A percentile compares a stretch with the other conserved stretches of the same genome.
Evolutionary conservation across 2,329 filamentous ascomycete genomes (phyloP).

Genomic region (Pseudogymnoascus sp.): DNA sequence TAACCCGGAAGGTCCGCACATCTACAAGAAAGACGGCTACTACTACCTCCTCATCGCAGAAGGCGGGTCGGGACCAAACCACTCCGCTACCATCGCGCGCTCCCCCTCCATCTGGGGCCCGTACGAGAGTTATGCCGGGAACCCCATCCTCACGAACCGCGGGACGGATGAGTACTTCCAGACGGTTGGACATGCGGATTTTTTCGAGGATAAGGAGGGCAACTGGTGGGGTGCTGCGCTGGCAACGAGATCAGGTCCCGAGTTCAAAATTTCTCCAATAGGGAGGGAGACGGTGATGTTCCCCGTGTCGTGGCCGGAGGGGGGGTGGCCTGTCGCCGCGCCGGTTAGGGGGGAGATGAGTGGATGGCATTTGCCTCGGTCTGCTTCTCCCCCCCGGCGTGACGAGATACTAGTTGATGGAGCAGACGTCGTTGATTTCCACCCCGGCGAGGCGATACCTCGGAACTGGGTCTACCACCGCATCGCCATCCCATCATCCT

Average conservation of each 20-base stretch:
- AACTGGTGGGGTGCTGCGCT: conserved; percentile 12
- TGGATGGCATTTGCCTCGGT: not conserved
- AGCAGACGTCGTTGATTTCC: not conserved
- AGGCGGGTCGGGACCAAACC: conserved; percentile 42
- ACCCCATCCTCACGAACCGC: conserved; percentile 38
- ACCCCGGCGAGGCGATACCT: not conserved
- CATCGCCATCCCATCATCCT: not conserved
- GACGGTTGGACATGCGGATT: conserved; percentile 37
- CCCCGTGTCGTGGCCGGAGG: conserved; percentile 32
- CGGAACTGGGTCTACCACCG: not conserved
- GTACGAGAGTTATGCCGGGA: conserved; percentile 34
- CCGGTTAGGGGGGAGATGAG: conserved; percentile 10
- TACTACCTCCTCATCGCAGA: conserved; percentile 49
- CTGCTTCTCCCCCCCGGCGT: not conserved
- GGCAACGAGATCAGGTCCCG: not conserved
- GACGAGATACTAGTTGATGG: not conserved
- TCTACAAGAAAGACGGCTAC: conserved; percentile 42
- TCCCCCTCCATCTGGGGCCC: conserved; percentile 31
- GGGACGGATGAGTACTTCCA: conserved; percentile 35
- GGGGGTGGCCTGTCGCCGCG: conserved; percentile 40
- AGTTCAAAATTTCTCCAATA: not conserved
- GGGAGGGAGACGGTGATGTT: conserved; percentile 40
- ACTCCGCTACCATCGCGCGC: conserved; percentile 42
- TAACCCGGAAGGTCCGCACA: conserved; percentile 45
- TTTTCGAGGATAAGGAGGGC: conserved; percentile 34